Base-by-base conservation (phyloP, 2,329 filamentous ascomycete genomes). In the Aspergillus pseudoviridinutans region DNA sequence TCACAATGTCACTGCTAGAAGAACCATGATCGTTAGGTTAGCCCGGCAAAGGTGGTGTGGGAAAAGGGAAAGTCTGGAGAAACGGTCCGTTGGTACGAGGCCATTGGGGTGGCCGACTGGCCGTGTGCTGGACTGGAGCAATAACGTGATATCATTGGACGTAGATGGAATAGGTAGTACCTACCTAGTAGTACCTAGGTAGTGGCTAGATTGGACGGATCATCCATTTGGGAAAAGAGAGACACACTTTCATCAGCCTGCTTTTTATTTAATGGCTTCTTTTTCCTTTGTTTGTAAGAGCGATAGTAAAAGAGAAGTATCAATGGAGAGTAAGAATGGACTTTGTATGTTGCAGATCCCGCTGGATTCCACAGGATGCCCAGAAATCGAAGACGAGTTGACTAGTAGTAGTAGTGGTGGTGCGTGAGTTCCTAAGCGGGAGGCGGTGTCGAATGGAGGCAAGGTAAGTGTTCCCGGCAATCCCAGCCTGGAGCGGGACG, bases 181-280 rank as follows among this genome's bases (percentile, higher is more conserved):
- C 29, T 35, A 35, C 32, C 32, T 6, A 17, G 32, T 38, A 17
- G 32, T 38, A 38, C 32, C 32, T 17, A 35, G 41, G 32, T 49
- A 28, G 14, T 32, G 49, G 28, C 49, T 52, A 49, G 47, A 53
- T 54, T 50, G 47, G 44, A 49, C 54, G 38, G 29, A 42, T 38
- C 32, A 38, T 38, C 14, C 14, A 55, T 28, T 28, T 25, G 27
- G 49, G 27, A 29, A 17, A 28, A n/a, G 55, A 55, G n/a, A 51
- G 49, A 67, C 67, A 55, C 57, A 67, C 68, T 64, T 65, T 69
- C 65, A 68, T 69, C 64, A 66, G 64, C 64, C 60, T 44, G 53
- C 32, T 17, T 17, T 7, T 17, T 38, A 17, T 38, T 38, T 38
- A 7, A 38, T 38, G 32, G 14, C 14, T 38, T 38, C 14, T 7